phyloP scores from a whole-genome alignment of 495 filamentous ascomycete species.

The Lasiosphaeria ovina region DNA sequence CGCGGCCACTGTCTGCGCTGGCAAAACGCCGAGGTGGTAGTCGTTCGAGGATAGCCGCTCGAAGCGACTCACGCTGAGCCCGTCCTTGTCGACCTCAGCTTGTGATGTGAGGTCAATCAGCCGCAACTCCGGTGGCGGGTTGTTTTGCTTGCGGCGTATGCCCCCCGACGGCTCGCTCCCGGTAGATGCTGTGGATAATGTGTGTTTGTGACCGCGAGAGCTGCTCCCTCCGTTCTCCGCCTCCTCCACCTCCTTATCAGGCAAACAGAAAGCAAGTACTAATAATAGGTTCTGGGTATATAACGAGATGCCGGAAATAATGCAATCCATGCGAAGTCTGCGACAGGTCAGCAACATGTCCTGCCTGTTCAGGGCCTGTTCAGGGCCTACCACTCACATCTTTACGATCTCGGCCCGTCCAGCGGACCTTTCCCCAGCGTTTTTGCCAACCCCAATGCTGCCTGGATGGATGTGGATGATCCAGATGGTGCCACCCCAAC shows the following conservation, averaged over 20 bases:
- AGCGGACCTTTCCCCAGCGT: slow-evolving; percentile 66
- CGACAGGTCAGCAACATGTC: slow-evolving; percentile 26
- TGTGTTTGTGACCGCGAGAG: slow-evolving; percentile 33
- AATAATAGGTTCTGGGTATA: slow-evolving; percentile 90
- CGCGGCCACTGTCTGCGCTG: slow-evolving; percentile 61
- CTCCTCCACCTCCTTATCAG: slow-evolving; percentile 59
- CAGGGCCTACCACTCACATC: slow-evolving; percentile 58
- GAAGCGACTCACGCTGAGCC: slow-evolving; percentile 76
- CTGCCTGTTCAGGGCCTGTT: neutral
- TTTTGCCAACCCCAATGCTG: slow-evolving; percentile 62
- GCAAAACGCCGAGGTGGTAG: slow-evolving; percentile 84
- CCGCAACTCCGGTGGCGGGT: slow-evolving; percentile 80
- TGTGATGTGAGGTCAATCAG: slow-evolving; percentile 84
- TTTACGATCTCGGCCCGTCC: slow-evolving; percentile 86
- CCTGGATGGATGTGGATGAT: slow-evolving; percentile 86
- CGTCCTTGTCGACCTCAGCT: slow-evolving; percentile 73
- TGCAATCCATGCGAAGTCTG: slow-evolving; percentile 91
- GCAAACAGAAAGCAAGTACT: slow-evolving; percentile 82
- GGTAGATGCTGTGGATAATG: slow-evolving; percentile 39
- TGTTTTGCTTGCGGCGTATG: slow-evolving; percentile 66
- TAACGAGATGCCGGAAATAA: slow-evolving; percentile 93
- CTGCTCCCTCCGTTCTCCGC: slow-evolving; percentile 21
- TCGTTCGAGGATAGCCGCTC: slow-evolving; percentile 84
- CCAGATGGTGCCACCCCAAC: slow-evolving; percentile 96
- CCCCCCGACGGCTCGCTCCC: slow-evolving; percentile 56